These are phyloP conservation scores for Pseudogymnoascus sp. DNA, from an alignment of 2,329 filamentous ascomycete species.

Conservation along the genomic window DNA sequence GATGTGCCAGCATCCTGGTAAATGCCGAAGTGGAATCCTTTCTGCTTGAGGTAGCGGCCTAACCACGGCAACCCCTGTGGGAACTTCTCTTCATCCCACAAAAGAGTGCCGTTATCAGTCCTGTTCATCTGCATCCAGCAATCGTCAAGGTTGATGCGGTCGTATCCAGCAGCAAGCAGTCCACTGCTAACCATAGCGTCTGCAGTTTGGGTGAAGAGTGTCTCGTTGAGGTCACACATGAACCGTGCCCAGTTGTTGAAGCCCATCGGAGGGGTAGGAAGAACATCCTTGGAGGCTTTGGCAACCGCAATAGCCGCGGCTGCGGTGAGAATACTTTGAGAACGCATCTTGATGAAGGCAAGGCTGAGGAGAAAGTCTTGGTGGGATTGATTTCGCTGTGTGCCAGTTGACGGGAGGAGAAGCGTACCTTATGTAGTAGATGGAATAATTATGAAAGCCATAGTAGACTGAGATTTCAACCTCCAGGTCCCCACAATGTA, in stretches of 20 bases:
- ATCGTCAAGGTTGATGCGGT: conserved; percentile 53
- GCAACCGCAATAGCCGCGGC: background rate
- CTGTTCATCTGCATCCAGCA: conserved; percentile 46
- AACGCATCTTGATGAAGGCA: background rate
- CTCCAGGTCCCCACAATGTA: background rate
- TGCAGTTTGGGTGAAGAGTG: conserved; percentile 37
- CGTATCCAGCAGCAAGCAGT: conserved; percentile 40
- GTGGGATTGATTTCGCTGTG: background rate
- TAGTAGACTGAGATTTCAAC: background rate
- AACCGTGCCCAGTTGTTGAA: conserved; percentile 45
- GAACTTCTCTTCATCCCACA: conserved; percentile 42
- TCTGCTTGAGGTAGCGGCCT: conserved; percentile 43
- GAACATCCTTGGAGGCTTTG: conserved; percentile 13
- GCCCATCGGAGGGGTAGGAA: conserved; percentile 36
- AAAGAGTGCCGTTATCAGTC: conserved; percentile 33
- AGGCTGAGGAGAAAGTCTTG: background rate
- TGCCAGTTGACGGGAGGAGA: background rate
- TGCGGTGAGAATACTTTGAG: background rate
- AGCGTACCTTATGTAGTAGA: background rate
- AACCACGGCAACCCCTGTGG: conserved; percentile 48
- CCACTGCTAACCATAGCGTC: conserved; percentile 37
- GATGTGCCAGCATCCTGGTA: conserved; percentile 47
- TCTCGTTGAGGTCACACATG: conserved; percentile 38
- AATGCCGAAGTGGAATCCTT: conserved; percentile 49
- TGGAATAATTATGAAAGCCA: background rate